phyloP scores from a whole-genome alignment of 2,329 filamentous ascomycete species.

The Penicillium aurantiogriseum region DNA sequence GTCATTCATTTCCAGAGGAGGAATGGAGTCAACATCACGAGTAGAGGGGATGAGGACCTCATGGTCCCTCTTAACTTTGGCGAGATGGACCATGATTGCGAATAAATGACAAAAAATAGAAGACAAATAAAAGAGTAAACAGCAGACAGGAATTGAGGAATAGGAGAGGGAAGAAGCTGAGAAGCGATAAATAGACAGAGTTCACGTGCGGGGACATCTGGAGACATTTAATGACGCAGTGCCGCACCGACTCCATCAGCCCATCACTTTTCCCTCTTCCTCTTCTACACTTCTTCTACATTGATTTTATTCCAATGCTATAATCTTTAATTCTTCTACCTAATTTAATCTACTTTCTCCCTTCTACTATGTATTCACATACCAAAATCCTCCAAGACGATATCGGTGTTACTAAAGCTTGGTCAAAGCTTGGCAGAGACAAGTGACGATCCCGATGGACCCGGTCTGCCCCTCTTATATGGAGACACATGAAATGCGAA shows the following conservation, averaged over 20 bases:
- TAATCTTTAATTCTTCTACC: not conserved
- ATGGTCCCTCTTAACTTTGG: conserved; percentile 37
- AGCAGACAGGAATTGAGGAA: not conserved
- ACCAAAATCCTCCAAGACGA: not conserved
- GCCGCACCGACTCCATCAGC: not conserved
- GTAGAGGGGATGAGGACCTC: conserved; percentile 36
- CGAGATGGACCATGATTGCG: conserved; percentile 45
- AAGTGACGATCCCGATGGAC: conserved; percentile 12
- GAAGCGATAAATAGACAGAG: not conserved
- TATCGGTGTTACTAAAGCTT: conserved; percentile 14
- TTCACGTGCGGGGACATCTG: not conserved
- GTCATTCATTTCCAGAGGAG: conserved; percentile 45
- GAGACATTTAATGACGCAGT: not conserved
- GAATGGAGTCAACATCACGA: conserved; percentile 42
- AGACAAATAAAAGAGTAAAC: not conserved
- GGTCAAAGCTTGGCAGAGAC: conserved; percentile 25
- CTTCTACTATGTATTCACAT: not conserved
- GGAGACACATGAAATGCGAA: conserved; percentile 6
- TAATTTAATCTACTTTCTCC: not conserved
- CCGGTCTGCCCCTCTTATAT: conserved; percentile 11
- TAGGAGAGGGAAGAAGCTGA: not conserved
- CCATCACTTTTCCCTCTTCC: not conserved
- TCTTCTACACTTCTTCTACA: not conserved
- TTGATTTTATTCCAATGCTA: not conserved
- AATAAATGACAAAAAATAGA: not conserved